Conservation (phyloP, 1,284 basidiomycete species). For the Bondarzewia mesenterica region DNA sequence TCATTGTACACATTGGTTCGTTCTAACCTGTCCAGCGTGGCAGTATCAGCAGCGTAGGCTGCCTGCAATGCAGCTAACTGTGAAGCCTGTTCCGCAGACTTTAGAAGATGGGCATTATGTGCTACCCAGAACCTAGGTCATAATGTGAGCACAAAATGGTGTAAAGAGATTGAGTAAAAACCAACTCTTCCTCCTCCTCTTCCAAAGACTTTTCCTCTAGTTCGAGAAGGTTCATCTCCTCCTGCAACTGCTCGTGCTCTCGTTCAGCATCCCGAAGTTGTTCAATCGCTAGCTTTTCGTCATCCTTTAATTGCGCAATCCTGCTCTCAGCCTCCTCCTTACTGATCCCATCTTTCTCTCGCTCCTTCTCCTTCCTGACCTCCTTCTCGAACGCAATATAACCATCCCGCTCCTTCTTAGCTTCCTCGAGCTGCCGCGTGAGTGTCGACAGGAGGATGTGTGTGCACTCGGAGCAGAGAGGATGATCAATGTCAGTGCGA, state of each 20-base stretch:
- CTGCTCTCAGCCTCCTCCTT: constrained; percentile 60
- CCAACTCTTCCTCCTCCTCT: constrained; percentile 75
- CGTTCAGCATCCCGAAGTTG: constrained; percentile 68
- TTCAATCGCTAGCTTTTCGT: constrained; percentile 65
- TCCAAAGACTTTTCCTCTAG: constrained; percentile 70
- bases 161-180: constrained; percentile 12
- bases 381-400: constrained; percentile 91
- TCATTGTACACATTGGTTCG: constrained; percentile 98
- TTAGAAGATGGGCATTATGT: constrained; percentile 66
- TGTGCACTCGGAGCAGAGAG: constrained; percentile 92
- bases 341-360: constrained; percentile 51
- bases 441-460: constrained; percentile 74
- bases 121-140: constrained; percentile 74
- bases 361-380: constrained; percentile 63
- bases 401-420: constrained; percentile 86
- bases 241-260: constrained; percentile 68
- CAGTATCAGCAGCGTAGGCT: constrained; percentile 68
- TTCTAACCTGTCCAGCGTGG: constrained; percentile 79
- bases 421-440: constrained; percentile 81
- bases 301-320: constrained; percentile 67
- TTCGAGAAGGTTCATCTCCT: constrained; percentile 66
- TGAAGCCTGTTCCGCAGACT: constrained; percentile 56
- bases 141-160: constrained; percentile 8
- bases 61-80: constrained; percentile 67
- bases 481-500: constrained; percentile 85